These are phyloP conservation scores for Fusarium nisikadoi DNA, from an alignment of 2,329 filamentous ascomycete species.

Conservation along the genomic window DNA sequence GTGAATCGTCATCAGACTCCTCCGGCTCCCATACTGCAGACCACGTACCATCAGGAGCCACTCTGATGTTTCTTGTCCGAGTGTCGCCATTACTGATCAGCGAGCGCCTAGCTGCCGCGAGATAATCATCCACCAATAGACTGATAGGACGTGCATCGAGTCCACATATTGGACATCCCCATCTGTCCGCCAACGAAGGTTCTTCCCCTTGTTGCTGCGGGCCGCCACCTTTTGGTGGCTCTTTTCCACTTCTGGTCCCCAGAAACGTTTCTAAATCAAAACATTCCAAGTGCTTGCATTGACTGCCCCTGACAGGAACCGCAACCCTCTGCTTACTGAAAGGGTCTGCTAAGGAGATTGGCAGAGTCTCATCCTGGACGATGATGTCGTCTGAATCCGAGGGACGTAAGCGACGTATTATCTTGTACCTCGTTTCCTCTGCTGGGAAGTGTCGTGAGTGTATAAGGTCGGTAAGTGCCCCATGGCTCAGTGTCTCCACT, in stretches of 20 bases:
- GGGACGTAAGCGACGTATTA: slow-evolving; percentile 60
- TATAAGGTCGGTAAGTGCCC: slow-evolving; percentile 55
- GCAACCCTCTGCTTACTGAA: slow-evolving; percentile 73
- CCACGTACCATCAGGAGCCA: slow-evolving; percentile 50
- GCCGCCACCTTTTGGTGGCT: slow-evolving; percentile 33
- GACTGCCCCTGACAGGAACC: slow-evolving; percentile 74
- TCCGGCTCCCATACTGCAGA: slow-evolving; percentile 45
- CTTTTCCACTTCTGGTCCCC: slow-evolving; percentile 66
- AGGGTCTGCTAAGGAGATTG: slow-evolving; percentile 72
- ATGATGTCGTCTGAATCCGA: slow-evolving; percentile 67
- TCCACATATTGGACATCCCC: slow-evolving; percentile 88
- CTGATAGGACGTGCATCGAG: slow-evolving; percentile 78
- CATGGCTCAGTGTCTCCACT: slow-evolving; percentile 65
- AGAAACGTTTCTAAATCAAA: slow-evolving; percentile 91
- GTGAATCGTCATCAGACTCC: slow-evolving; percentile 42
- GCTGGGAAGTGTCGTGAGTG: slow-evolving; percentile 53
- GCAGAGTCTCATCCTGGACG: slow-evolving; percentile 66
- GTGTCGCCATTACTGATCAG: slow-evolving; percentile 51
- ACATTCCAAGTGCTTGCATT: slow-evolving; percentile 84
- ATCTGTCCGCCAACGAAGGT: slow-evolving; percentile 72
- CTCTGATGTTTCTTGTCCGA: slow-evolving; percentile 46
- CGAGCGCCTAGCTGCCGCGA: slow-evolving; percentile 68
- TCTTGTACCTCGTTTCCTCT: slow-evolving; percentile 63
- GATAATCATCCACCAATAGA: slow-evolving; percentile 79
- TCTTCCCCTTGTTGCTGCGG: slow-evolving; percentile 47